Evolutionary conservation across 1,139 yeast genomes (phyloP).

Genomic region (Taphrina communis): DNA sequence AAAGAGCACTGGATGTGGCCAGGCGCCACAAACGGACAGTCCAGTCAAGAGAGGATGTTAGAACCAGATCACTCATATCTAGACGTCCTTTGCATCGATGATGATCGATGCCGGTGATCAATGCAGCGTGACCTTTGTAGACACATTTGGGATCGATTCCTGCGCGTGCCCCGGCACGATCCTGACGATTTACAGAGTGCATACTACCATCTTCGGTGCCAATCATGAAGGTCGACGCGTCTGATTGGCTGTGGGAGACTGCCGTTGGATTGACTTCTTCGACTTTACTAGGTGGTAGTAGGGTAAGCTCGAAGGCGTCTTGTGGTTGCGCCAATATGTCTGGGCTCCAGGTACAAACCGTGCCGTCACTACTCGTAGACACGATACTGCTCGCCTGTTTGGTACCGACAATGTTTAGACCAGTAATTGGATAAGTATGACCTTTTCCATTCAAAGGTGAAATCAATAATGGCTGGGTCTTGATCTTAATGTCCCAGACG

Average conservation of each 20-base stretch:
- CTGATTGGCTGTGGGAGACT: conserved; percentile 51
- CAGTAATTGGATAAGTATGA: conserved; percentile 56
- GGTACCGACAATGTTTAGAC: conserved; percentile 53
- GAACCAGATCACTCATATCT: conserved; percentile 48
- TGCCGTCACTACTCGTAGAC: conserved; percentile 58
- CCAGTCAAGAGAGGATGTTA: conserved; percentile 57
- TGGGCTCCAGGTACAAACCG: conserved; percentile 58
- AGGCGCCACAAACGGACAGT: conserved; percentile 54
- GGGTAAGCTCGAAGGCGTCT: conserved; percentile 26
- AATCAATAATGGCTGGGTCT: conserved; percentile 50
- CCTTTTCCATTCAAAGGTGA: conserved; percentile 52
- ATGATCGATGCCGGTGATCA: conserved; percentile 52
- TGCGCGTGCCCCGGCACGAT: conserved; percentile 52
- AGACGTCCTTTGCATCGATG: conserved; percentile 49
- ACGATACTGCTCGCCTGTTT: conserved; percentile 52
- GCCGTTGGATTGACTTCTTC: conserved; percentile 45
- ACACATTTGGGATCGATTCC: conserved; percentile 50
- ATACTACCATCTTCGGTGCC: conserved; percentile 61
- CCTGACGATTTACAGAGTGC: conserved; percentile 55
- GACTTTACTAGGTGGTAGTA: conserved; percentile 48
- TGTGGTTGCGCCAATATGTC: conserved; percentile 57
- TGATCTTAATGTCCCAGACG: conserved; percentile 56
- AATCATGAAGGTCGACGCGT: conserved; percentile 54
- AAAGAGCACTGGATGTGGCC: background rate
- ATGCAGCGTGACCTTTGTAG: conserved; percentile 53